Conservation (phyloP, 2,329 filamentous ascomycete species). For the Cytospora chrysosperma region DNA sequence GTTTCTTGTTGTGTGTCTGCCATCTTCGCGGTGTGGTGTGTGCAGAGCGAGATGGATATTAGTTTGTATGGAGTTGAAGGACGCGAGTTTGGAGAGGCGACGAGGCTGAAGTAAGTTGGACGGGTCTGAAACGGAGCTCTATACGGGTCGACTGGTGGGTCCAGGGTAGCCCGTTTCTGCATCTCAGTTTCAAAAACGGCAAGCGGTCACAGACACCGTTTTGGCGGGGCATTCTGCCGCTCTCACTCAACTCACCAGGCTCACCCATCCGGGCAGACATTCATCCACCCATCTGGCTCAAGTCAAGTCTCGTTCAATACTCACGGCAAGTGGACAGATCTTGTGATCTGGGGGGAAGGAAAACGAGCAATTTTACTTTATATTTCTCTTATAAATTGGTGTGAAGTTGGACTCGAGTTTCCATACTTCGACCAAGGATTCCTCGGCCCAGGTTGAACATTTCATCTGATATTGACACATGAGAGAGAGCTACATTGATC, state of each 20-base stretch:
- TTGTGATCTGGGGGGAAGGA: neutral
- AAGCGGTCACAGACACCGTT: conserved; percentile 4
- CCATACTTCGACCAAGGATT: neutral
- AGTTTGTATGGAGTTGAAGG: neutral
- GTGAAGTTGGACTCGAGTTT: neutral
- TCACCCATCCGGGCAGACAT: neutral
- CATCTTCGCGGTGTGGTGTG: conserved; percentile 23
- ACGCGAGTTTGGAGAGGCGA: conserved; percentile 5
- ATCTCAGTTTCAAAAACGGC: neutral
- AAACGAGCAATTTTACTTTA: neutral
- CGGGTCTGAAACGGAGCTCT: conserved; percentile 9
- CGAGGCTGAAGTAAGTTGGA: conserved; percentile 2
- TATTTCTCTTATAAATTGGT: neutral
- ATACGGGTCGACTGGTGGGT: neutral
- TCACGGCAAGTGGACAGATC: neutral
- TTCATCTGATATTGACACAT: neutral
- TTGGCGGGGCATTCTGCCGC: neutral
- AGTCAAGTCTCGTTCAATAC: neutral
- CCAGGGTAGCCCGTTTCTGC: neutral
- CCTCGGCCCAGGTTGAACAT: neutral
- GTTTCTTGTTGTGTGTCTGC: conserved; percentile 26
- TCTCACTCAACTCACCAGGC: conserved; percentile 8
- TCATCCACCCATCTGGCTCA: neutral
- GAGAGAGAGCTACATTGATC: neutral
- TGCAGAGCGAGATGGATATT: neutral